Percentiles rank a stretch among this genome's conserved stretches.
Evolutionary conservation across 768 basidiomycete species (phyloP).

Genomic region (Xanthoconium purpureum): DNA sequence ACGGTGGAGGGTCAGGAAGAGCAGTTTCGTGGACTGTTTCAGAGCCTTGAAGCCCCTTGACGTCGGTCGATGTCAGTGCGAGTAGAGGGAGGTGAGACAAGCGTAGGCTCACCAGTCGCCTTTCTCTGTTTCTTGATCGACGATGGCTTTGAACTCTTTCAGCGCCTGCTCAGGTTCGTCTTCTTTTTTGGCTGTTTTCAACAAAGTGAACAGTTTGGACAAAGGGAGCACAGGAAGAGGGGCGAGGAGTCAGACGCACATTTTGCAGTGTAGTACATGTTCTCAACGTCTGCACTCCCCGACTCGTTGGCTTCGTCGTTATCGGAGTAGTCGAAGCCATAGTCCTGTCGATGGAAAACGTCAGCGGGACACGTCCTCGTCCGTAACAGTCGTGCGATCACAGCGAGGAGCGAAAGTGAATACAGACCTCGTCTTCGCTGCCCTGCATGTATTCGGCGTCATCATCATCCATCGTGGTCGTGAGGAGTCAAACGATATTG

Average conservation of each 20-base stretch:
- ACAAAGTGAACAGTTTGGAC: neutral
- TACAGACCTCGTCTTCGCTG: constrained; percentile 74
- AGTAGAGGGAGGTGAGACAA: neutral
- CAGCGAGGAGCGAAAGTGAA: constrained; percentile 3
- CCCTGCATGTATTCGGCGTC: constrained; percentile 95
- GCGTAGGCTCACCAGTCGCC: constrained; percentile 76
- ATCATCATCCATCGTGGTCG: constrained; percentile 75
- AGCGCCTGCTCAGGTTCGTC: constrained; percentile 90
- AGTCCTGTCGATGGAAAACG: constrained; percentile 55
- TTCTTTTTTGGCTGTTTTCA: constrained; percentile 76
- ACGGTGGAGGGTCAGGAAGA: constrained; percentile 74
- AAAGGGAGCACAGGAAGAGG: neutral
- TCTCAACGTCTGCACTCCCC: constrained; percentile 88
- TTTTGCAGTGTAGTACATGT: constrained; percentile 98
- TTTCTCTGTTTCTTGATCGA: constrained; percentile 87
- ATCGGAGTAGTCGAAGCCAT: constrained; percentile 96
- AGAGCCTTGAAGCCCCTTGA: constrained; percentile 97
- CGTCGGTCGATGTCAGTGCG: neutral
- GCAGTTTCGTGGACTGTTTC: constrained; percentile 94
- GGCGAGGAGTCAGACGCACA: constrained; percentile 47
- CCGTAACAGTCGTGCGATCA: constrained; percentile 1
- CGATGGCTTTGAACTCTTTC: constrained; percentile 84
- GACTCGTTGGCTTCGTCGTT: constrained; percentile 78
- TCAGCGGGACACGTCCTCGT: constrained; percentile 1
- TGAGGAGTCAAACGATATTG: neutral